Conservation (phyloP, 1,139 yeast genomes). For the Wickerhamomyces sp. region DNA sequence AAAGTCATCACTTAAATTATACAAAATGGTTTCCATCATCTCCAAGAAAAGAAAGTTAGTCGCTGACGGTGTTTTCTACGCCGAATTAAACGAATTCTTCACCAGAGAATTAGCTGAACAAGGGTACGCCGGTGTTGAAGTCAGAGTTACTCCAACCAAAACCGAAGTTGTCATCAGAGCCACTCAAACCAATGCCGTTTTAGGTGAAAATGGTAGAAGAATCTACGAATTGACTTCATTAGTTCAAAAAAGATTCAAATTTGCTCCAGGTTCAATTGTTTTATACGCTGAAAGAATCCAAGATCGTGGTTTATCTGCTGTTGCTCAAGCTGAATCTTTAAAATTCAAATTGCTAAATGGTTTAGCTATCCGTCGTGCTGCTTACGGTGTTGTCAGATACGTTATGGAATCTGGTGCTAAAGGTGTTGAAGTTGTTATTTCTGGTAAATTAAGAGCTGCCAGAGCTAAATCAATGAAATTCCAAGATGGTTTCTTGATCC, state of each 20-base stretch:
- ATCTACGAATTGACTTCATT: constrained; percentile 97
- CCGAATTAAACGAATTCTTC: constrained; percentile 99
- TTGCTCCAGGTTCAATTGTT: constrained; percentile 90
- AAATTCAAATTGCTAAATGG: constrained; percentile 98
- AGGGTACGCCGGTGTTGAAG: constrained; percentile 99
- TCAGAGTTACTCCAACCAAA: constrained; percentile 97
- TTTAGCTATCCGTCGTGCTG: constrained; percentile 99
- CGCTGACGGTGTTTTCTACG: constrained; percentile 99
- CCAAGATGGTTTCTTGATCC: constrained; percentile 99
- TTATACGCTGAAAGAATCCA: constrained; percentile 99
- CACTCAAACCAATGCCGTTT: constrained; percentile 97
- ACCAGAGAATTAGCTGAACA: constrained; percentile 99
- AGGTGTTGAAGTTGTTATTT: constrained; percentile 99
- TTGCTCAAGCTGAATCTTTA: constrained; percentile 99
- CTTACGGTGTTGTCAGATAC: constrained; percentile 99
- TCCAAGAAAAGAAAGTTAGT: constrained; percentile 88
- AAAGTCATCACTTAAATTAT: neutral
- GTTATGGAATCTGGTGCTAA: constrained; percentile 99
- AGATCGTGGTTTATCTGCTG: constrained; percentile 99
- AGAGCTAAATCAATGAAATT: constrained; percentile 99
- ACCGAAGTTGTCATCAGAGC: constrained; percentile 99
- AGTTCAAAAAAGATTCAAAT: constrained; percentile 98
- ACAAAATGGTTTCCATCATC: constrained; percentile 57
- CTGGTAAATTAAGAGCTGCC: constrained; percentile 99
- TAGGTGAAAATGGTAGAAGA: constrained; percentile 99